Evolutionary conservation across 331 rosid species (phyloP), one percentile per base, ranked within the genome.

Genomic region (Cucumis variabilis): DNA sequence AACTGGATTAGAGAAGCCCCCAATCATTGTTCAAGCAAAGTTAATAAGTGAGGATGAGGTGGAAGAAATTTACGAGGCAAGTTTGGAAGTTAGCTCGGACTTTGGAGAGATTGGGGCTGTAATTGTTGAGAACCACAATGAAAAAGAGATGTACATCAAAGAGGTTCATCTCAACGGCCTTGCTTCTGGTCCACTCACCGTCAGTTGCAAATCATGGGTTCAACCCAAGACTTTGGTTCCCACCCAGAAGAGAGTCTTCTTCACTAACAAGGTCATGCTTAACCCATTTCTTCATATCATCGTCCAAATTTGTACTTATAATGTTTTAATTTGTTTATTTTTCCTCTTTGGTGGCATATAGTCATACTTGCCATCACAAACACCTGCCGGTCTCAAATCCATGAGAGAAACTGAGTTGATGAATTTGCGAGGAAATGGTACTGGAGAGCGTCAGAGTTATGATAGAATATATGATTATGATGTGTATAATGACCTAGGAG

Each of bases 31-130:
- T 78, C 23, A 78, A 33, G 84, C 67, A 15, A 78, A 25, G 10
- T 6, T 78, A 33, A 25, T 11, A 28, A 50, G 66, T 15, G 84
- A 51, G 19, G 24, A 78, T 12, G 8, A 0, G 84, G 7, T 1
- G 46, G 66, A 50, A 33, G 84, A 78, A 78, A 78, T 78, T 50
- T 82, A 82, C 33, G 86, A 82, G 73, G 72, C 73, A 0, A 82
- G 30, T 28, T 82, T 82, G 5, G 73, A 58, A 60, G 55, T 82
- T 28, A 13, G 51, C 7, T 9, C 86, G 11, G 55, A 44, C 62
- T 82, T 82, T 0, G 86, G 86, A 9, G 86, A 82, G 50, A 82
- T 82, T 17, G 85, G 85, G 5, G 85, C 85, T 17, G 85, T 58
- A 15, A 30, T 82, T 62, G 19, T 82, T 28, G 71, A 60, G 15